Conservation (phyloP, 78 protist species). For the Bodo saltans region DNA sequence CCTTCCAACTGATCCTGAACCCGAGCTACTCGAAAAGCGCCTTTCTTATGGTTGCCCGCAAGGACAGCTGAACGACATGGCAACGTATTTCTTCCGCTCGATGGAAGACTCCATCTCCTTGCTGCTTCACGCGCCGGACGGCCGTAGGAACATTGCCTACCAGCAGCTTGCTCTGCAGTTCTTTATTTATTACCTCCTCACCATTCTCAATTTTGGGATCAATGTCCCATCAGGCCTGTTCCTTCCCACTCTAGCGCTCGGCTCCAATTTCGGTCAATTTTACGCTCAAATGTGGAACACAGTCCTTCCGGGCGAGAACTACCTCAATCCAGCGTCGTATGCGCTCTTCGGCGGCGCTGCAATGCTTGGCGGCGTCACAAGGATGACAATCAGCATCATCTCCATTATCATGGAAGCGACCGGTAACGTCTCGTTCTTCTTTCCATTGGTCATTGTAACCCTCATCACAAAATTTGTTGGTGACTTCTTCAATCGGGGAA, state of each 20-base stretch:
- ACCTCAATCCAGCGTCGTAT: constrained; percentile 9
- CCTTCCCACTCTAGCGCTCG: constrained; percentile 63
- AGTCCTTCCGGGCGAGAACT: background rate
- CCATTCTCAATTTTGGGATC: constrained; percentile 67
- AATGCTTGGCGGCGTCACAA: constrained; percentile 72
- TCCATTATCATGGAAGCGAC: constrained; percentile 65
- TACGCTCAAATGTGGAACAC: constrained; percentile 28
- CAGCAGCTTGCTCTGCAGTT: constrained; percentile 26
- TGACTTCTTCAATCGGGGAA: constrained; percentile 61
- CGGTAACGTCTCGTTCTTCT: constrained; percentile 11
- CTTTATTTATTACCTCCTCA: constrained; percentile 50
- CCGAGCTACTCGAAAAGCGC: background rate
- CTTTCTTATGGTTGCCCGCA: constrained; percentile 18
- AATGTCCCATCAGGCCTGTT: constrained; percentile 75
- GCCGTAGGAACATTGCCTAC: background rate
- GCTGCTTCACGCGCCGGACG: constrained; percentile 44
- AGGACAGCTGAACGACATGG: constrained; percentile 68
- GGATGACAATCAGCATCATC: constrained; percentile 77
- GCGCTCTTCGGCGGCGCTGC: constrained; percentile 84
- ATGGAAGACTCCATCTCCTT: constrained; percentile 45
- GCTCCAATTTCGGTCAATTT: constrained; percentile 58
- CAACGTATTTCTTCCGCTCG: constrained; percentile 56
- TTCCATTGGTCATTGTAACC: constrained; percentile 23
- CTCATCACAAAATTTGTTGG: constrained; percentile 39
- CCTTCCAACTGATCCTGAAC: background rate